A percentile compares a stretch with the other conserved stretches of the same genome.
phyloP scores from a whole-genome alignment of 352 stramenopile genomes.

The Phytophthora quininea region DNA sequence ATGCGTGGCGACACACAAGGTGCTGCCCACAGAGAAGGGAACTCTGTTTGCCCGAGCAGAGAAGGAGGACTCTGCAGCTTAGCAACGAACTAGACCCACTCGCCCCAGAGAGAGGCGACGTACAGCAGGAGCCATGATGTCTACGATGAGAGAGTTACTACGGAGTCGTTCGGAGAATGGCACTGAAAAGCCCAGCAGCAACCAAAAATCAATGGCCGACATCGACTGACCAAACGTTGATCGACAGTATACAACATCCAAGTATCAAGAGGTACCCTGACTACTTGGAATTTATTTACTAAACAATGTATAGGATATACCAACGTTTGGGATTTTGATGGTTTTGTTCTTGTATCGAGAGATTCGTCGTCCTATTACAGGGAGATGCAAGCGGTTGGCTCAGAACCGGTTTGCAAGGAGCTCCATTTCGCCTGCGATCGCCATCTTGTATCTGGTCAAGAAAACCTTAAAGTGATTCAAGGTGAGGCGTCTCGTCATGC shows the following conservation, averaged over 20 bases:
- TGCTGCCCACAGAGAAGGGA: slow-evolving; percentile 84
- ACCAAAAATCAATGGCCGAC: slow-evolving; percentile 41
- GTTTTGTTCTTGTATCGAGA: slow-evolving; percentile 52
- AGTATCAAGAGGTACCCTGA: background rate
- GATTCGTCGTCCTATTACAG: slow-evolving; percentile 13
- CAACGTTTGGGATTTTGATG: slow-evolving; percentile 14
- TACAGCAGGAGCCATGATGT: slow-evolving; percentile 66
- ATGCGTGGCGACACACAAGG: slow-evolving; percentile 45
- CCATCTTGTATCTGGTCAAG: slow-evolving; percentile 91
- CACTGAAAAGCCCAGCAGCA: background rate
- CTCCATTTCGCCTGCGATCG: slow-evolving; percentile 12
- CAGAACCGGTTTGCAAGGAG: slow-evolving; percentile 17
- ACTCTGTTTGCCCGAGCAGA: slow-evolving; percentile 91
- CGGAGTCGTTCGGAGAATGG: slow-evolving; percentile 54
- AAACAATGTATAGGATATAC: background rate
- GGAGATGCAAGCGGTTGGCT: slow-evolving; percentile 54
- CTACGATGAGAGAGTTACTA: slow-evolving; percentile 22
- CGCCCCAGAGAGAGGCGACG: slow-evolving; percentile 30
- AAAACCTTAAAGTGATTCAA: slow-evolving; percentile 94
- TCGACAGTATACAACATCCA: background rate
- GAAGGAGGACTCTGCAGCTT: slow-evolving; percentile 86
- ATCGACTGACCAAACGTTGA: background rate
- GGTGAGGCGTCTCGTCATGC: slow-evolving; percentile 33
- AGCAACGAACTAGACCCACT: slow-evolving; percentile 66
- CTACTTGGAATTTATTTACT: too few species aligned